phyloP scores from a whole-genome alignment of 495 filamentous ascomycete genomes.

The Aspergillus olivimuriae region DNA sequence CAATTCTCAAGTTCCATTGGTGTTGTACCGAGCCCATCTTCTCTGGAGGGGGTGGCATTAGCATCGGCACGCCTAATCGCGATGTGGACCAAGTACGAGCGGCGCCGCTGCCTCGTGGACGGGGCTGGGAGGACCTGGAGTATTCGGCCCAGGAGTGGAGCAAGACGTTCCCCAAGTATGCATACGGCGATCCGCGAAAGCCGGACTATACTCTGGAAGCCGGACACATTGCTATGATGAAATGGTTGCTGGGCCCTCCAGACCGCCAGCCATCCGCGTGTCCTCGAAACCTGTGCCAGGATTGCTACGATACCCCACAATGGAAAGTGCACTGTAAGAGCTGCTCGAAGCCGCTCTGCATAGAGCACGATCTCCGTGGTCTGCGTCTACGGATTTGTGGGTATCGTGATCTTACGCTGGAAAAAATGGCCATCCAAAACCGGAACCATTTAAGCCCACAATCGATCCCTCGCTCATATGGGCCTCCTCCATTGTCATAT shows the following conservation, averaged over 20 bases:
- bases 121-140: slow-evolving; percentile 52
- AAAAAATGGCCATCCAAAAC: slow-evolving; percentile 40
- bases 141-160: slow-evolving; percentile 39
- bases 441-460: slow-evolving; percentile 12
- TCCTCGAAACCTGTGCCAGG: slow-evolving; percentile 54
- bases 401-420: slow-evolving; percentile 49
- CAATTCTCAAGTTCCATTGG: slow-evolving; percentile 51
- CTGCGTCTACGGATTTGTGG: slow-evolving; percentile 55
- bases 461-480: neutral
- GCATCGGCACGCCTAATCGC: slow-evolving; percentile 45
- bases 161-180: slow-evolving; percentile 39
- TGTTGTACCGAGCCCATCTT: slow-evolving; percentile 59
- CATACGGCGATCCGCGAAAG: slow-evolving; percentile 36
- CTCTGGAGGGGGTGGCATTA: slow-evolving; percentile 56
- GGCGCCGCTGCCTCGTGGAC: slow-evolving; percentile 47
- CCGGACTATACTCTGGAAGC: slow-evolving; percentile 38
- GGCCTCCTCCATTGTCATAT: slow-evolving; percentile 7
- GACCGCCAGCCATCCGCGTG: slow-evolving; percentile 43
- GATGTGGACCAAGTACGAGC: slow-evolving; percentile 52
- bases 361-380: slow-evolving; percentile 56
- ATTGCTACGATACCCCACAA: slow-evolving; percentile 50
- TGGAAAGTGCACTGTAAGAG: slow-evolving; percentile 55
- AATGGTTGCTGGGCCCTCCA: slow-evolving; percentile 41
- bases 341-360: slow-evolving; percentile 53
- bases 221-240: slow-evolving; percentile 46